Evolutionary conservation across 352 stramenopile species (phyloP), one percentile per base, ranked within the genome.

Genomic region (Pilasporangium apinafurcum): DNA sequence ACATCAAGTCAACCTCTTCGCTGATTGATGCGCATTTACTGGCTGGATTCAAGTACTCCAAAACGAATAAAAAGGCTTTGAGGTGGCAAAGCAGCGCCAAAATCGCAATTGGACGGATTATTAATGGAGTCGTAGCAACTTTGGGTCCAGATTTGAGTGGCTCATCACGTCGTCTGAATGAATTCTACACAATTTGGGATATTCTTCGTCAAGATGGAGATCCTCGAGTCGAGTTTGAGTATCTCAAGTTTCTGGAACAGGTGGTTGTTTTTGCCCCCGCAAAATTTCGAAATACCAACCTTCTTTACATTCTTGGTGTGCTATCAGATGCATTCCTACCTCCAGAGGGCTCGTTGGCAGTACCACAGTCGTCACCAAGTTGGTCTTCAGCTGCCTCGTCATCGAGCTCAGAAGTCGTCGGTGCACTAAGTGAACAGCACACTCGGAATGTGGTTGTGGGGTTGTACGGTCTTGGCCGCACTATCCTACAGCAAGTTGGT

Each of bases 221-320:
- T 20, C 47, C 72, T n/a, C 68, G 76, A 12, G 54, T 92, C 4
- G 78, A 92, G 38, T 59, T 87, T 16, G 78, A 90, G 44, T 90
- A 80, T 36, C 68, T 90, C 27, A 78, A 73, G 36, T 92, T 91
- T 22, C 48, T 92, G 26, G 75, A 92, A 51, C 83, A 94, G 67
- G 57, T 94, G 4, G 74, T 90, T 1, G 74, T 92, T 27, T 89
- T 92, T 40, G 75, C 75, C 18, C 83, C 83, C 0, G 59, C 59
- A 8, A 61, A 70, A 14, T 86, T 92, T 34, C 70, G 72, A 28
- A 48, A 41, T 20, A 51, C 37, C 22, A 68, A 91, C 49, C 59
- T 91, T 30, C 47, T 47, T 36, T 83, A 84, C 38, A 76, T 86
- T 32, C 60, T 91, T 5, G 56, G 56, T 17, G 65, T 85, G 32